Evolutionary conservation across 2,329 filamentous ascomycete species (phyloP), one percentile per base, ranked within the genome.

Genomic region (Bipolaris zeicola): DNA sequence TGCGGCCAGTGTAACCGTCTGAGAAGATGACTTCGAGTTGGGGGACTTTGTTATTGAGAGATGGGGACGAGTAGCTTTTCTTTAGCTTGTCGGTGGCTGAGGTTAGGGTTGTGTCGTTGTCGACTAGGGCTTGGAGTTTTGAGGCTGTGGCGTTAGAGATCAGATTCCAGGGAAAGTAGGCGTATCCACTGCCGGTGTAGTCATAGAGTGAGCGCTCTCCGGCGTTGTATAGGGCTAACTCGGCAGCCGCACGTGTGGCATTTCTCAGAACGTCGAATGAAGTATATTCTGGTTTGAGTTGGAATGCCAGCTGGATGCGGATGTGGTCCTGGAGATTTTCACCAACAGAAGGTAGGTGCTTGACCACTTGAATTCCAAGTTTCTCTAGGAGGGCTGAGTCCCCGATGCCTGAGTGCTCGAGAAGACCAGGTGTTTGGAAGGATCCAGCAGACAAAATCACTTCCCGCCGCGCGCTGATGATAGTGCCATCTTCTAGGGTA

Each of bases 1-100:
- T 75, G 39, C 71, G 58, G 14, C 80, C 79, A 0, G 77, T 78
- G 64, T 80, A 81, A 2, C 78, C 78, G 56, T 81, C 79, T 0
- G 77, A 77, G 61, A 81, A 78, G 54, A 80, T 78, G 34, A 80
- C 58, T 62, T 81, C 78, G 1, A 79, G 60, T 55, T 80, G 76
- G 0, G 79, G 77, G 6, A 80, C 71, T n/a, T 59, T 54, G 4
- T 60, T 55, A 50, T 53, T 68, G 31, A 65, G 50, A 2, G 61
- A 47, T 10, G 79, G 64, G 14, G 67, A 64, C 41, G 83, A 68
- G 55, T 79, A 69, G 52, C 60, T 60, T 42, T 65, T 62, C 54
- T 69, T 71, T 37, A 66, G 22, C 18, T 60, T 60, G 28, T 66
- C 62, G 14, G 64, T 59, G 4, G 61, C 34, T 0, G 65, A 64